These are phyloP conservation scores for Flaveria floridana DNA, from an alignment of 140 eudicot genomes.

Conservation along the genomic window DNA sequence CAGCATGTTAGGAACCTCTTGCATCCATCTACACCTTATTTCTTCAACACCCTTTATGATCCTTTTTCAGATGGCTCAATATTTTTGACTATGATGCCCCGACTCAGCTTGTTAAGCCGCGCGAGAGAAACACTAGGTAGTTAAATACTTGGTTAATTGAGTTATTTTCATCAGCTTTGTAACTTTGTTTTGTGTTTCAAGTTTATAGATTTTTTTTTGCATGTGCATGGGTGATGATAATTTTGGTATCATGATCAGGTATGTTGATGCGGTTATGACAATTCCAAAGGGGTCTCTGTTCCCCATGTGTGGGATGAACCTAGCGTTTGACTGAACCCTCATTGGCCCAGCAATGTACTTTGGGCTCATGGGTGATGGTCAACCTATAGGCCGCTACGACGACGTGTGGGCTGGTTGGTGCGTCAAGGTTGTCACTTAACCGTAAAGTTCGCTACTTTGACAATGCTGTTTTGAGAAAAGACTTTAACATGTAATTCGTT, in stretches of 20 bases:
- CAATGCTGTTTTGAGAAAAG: not conserved
- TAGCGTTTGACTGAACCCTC: conserved; percentile 69
- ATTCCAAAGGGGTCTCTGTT: conserved; percentile 45
- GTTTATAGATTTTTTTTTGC: not conserved
- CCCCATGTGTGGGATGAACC: not conserved
- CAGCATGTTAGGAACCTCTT: conserved; percentile 80
- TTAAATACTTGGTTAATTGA: not conserved
- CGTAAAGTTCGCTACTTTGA: not conserved
- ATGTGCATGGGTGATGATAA: conserved; percentile 7
- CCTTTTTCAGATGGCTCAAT: conserved; percentile 80
- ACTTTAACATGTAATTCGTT: too few relatives aligned
- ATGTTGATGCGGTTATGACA: conserved; percentile 77
- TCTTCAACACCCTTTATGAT: conserved; percentile 83
- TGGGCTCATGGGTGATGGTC: conserved; percentile 41
- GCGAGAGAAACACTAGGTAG: conserved; percentile 78
- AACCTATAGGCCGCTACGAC: too few relatives aligned
- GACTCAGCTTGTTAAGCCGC: too few relatives aligned
- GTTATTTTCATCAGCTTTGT: not conserved
- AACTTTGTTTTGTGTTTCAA: not conserved
- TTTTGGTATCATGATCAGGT: conserved; percentile 40
- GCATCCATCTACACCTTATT: conserved; percentile 73
- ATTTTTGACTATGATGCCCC: conserved; percentile 86
- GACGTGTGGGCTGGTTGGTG: conserved; percentile 39
- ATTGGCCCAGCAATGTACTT: conserved; percentile 95
- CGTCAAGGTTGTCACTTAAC: conserved; percentile 47